These are phyloP conservation scores for Diatrype stigma DNA, from an alignment of 2,329 filamentous ascomycete species.

Conservation along the genomic window DNA sequence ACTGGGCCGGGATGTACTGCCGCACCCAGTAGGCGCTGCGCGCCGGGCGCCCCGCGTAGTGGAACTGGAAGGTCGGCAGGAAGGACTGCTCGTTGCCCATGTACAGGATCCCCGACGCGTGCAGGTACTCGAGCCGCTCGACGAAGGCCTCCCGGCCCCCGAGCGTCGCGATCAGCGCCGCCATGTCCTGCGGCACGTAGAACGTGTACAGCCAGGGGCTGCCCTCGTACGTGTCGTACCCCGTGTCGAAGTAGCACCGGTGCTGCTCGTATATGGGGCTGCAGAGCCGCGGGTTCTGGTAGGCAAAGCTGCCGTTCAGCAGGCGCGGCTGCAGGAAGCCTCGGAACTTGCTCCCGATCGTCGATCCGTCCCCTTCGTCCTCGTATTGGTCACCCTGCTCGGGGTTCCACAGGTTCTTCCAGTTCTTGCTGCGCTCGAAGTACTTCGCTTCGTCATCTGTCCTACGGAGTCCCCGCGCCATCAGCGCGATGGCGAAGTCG, in stretches of 20 bases:
- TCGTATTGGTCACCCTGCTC: slow-evolving; percentile 33
- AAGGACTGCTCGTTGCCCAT: slow-evolving; percentile 62
- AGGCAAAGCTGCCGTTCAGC: slow-evolving; percentile 61
- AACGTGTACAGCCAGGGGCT: slow-evolving; percentile 66
- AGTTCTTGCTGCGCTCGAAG: slow-evolving; percentile 58
- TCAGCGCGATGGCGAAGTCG: slow-evolving; percentile 64
- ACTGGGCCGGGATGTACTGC: slow-evolving; percentile 61
- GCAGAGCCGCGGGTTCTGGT: slow-evolving; percentile 64
- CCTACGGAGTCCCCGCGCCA: slow-evolving; percentile 55
- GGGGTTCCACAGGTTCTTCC: slow-evolving; percentile 61
- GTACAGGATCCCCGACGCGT: slow-evolving; percentile 62
- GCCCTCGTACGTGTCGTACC: slow-evolving; percentile 39
- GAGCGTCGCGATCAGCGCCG: slow-evolving; percentile 35
- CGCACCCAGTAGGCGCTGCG: slow-evolving; percentile 52
- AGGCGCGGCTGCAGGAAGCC: slow-evolving; percentile 70
- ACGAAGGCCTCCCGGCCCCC: slow-evolving; percentile 57
- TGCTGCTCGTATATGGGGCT: slow-evolving; percentile 46
- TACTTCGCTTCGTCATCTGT: slow-evolving; percentile 58
- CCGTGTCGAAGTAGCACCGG: slow-evolving; percentile 43
- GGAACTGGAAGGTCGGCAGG: slow-evolving; percentile 52
- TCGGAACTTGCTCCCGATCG: slow-evolving; percentile 48
- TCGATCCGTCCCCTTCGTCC: slow-evolving; percentile 8
- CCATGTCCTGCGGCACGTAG: slow-evolving; percentile 52
- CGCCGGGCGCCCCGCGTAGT: slow-evolving; percentile 64
- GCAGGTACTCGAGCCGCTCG: slow-evolving; percentile 60